These are phyloP conservation scores for Lanzia echinophila DNA, from an alignment of 2,329 filamentous ascomycete genomes.

Conservation along the genomic window DNA sequence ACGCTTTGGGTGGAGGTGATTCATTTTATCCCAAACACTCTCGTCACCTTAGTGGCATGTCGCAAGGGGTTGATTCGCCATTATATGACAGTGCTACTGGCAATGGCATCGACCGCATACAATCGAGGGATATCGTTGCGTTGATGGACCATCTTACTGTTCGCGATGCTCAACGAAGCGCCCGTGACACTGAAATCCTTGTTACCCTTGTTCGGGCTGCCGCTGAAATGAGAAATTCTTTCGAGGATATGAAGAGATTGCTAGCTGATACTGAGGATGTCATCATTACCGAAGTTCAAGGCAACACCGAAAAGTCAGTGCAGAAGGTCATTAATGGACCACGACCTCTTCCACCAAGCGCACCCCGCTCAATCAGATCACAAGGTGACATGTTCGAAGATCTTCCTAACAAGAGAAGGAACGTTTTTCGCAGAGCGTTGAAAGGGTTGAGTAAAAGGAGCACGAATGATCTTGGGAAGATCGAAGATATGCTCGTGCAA, in stretches of 20 bases:
- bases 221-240: constrained; percentile 93
- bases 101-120: constrained; percentile 80
- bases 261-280: constrained; percentile 85
- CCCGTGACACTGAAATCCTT: constrained; percentile 91
- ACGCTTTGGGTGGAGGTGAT: constrained; percentile 50
- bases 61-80: constrained; percentile 83
- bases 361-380: constrained; percentile 41
- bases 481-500: constrained; percentile 88
- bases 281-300: constrained; percentile 80
- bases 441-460: constrained; percentile 86
- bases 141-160: constrained; percentile 99
- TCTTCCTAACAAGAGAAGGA: constrained; percentile 71
- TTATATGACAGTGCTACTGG: constrained; percentile 87
- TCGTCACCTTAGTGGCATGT: constrained; percentile 79
- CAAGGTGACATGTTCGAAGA: constrained; percentile 49
- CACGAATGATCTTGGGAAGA: constrained; percentile 77
- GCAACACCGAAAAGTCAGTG: constrained; percentile 78
- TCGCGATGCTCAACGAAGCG: constrained; percentile 91
- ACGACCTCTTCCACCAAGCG: constrained; percentile 66
- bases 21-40: constrained; percentile 55
- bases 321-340: constrained; percentile 80
- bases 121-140: constrained; percentile 93
- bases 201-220: constrained; percentile 90
- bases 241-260: constrained; percentile 90
- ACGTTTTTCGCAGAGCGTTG: constrained; percentile 88